Evolutionary conservation across 2,329 filamentous ascomycete species (phyloP), one percentile per base, ranked within the genome.

Genomic region (Aspergillus costaricaensis): DNA sequence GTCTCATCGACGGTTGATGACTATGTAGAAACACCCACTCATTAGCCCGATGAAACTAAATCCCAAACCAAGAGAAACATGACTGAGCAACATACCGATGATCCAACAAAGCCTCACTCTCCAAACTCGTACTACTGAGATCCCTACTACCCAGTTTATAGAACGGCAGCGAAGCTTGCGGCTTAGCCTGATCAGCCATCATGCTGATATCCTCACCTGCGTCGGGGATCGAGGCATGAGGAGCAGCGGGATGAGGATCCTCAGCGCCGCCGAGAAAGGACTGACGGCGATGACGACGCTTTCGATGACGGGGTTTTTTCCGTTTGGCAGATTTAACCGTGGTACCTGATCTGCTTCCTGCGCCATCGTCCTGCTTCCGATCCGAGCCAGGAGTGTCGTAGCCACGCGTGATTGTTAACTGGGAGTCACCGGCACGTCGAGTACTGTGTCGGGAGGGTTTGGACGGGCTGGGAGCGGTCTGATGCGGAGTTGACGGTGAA

Each of bases 91-190:
- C 79, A 63, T 78, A 90, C 87, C 92, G 86, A 76, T 98, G 94
- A 76, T 98, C 94, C 17, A 98, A 80, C 67, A 98, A 80, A 7
- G 86, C 88, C 72, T 96, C 89, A 74, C 92, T 97, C 67, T 97
- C 94, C 64, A 98, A 80, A 75, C 94, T 98, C 0, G 91, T 92
- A 68, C 85, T 88, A 78, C 94, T 98, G 64, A 88, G 72, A 72
- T 90, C 91, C 48, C 80, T 77, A 7, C 80, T 77, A 7, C 80
- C 71, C 55, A 85, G 70, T 43, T 82, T 79, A 71, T 87, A 87
- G 71, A 86, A 85, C 61, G 80, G 80, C 56, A 76, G 75, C 63
- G 62, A 58, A n/a, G 68, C 68, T 54, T 64, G 70, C 19, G 70
- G 58, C 36, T 61, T 67, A 43, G 67, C 58, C 60, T 67, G 65